These are phyloP conservation scores for Fusarium compactum DNA, from an alignment of 2,329 filamentous ascomycete species.

Conservation along the genomic window DNA sequence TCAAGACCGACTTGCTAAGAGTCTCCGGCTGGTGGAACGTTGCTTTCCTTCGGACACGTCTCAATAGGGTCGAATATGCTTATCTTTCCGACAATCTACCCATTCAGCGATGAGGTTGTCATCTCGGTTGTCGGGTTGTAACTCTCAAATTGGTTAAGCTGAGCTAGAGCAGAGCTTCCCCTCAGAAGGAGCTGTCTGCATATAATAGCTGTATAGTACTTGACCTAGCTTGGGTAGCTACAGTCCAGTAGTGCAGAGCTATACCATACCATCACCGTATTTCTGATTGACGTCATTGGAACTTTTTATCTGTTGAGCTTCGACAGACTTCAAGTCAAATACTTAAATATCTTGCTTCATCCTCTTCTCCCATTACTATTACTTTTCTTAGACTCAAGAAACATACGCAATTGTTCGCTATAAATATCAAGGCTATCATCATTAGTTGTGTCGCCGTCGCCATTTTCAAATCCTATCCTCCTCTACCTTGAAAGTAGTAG, in stretches of 20 bases:
- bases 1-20: background rate
- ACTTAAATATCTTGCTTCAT: conserved; percentile 11
- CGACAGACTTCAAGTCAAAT: background rate
- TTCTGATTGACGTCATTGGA: conserved; percentile 30
- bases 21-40: background rate
- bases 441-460: conserved; percentile 7
- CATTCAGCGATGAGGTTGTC: background rate
- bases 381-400: background rate
- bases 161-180: background rate
- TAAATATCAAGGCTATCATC: conserved; percentile 29
- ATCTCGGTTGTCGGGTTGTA: background rate
- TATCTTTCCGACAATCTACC: background rate
- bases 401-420: conserved; percentile 7
- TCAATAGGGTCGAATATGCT: background rate
- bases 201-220: background rate
- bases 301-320: conserved; percentile 8
- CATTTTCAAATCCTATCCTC: conserved; percentile 37
- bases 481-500: conserved; percentile 30
- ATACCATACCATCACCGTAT: too few species aligned
- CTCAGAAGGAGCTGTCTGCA: conserved; percentile 1
- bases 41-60: background rate
- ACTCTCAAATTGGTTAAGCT: background rate
- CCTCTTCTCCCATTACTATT: background rate
- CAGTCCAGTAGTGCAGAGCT: background rate
- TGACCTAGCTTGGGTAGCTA: background rate